Evolutionary conservation across 169 alveolate species (phyloP), one percentile per base, ranked within the genome.

Genomic region (Cryptosporidium meleagridis): DNA sequence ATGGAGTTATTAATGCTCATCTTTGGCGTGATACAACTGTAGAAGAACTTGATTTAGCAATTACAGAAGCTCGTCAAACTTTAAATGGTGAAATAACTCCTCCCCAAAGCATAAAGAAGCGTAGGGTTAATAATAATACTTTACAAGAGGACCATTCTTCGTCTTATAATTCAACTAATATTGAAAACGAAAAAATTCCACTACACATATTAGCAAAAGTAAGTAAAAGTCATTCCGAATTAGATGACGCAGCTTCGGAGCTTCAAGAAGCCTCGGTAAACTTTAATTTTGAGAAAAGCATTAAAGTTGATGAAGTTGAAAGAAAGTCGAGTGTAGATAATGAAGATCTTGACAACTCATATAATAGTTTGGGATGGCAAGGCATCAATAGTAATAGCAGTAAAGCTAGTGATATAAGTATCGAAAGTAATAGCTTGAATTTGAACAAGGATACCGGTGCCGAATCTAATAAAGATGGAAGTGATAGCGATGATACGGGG

Each of bases 21-120:
- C 65, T 80, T 45, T 80, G 89, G 89, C 33, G 80, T n/a, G 68
- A 45, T 26, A 67, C 65, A 10, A 80, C 89, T 18, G 12, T 67
- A 23, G 89, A 80, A 62, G 68, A 62, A 33, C 48, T 80, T 23
- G 69, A 62, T 41, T 3, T 10, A 2, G 52, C 75, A 18, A 62
- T 80, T 8, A 29, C 29, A 8, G 89, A 80, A 39, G 75, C 89
- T 16, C 37, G 89, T 31, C 75, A 62, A 44, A 80, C 89, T 5
- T 26, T 80, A 18, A 67, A 29, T 31, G 68, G 48, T 29, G 75
- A 29, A 26, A 16, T 80, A 29, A 59, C 89, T 10, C 89, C 89
- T 62, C 80, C 89, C 18, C 75, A 80, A 31, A 44, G 31, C 2
- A 80, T 45, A 9, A 80, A 80, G 39, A 59, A 44, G 62, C 72